These are phyloP conservation scores for Pestalotiopsis sp. DNA, from an alignment of 2,329 filamentous ascomycete genomes.

Conservation along the genomic window DNA sequence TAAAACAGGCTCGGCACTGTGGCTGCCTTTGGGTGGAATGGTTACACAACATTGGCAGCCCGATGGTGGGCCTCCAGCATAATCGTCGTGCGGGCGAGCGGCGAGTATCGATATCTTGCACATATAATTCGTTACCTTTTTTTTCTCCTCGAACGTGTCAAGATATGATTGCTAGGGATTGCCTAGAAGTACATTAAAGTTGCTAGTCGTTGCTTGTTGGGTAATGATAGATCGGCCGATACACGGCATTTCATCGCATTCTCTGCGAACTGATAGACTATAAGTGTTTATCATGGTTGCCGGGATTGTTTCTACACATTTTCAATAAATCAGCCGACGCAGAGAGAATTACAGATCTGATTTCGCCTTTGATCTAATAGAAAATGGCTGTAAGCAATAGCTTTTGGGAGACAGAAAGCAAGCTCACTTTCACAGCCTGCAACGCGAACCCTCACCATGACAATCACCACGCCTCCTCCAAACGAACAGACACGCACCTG, in stretches of 20 bases:
- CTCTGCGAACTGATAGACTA: too few relatives aligned
- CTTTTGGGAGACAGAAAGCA: too few relatives aligned
- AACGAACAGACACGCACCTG: background rate
- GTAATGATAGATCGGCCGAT: too few relatives aligned
- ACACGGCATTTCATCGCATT: too few relatives aligned
- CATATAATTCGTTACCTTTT: background rate
- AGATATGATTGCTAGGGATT: background rate
- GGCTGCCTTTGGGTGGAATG: background rate
- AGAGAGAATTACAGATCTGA: too few relatives aligned
- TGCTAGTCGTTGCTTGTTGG: too few relatives aligned
- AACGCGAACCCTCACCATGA: background rate
- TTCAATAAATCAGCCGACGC: too few relatives aligned
- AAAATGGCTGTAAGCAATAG: too few relatives aligned
- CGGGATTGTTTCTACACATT: too few relatives aligned
- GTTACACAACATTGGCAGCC: background rate
- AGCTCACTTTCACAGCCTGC: background rate
- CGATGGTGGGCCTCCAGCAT: conserved; percentile 3
- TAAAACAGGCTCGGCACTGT: too few relatives aligned
- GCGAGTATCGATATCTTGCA: background rate
- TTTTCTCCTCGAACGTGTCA: background rate
- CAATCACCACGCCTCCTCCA: background rate
- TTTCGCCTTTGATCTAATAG: too few relatives aligned
- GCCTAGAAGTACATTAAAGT: background rate
- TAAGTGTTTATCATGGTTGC: too few relatives aligned
- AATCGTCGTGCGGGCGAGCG: background rate